A percentile compares a stretch with the other conserved stretches of the same genome.
phyloP scores from a whole-genome alignment of 2,329 filamentous ascomycete genomes.

The Colletotrichum ledebouriae region DNA sequence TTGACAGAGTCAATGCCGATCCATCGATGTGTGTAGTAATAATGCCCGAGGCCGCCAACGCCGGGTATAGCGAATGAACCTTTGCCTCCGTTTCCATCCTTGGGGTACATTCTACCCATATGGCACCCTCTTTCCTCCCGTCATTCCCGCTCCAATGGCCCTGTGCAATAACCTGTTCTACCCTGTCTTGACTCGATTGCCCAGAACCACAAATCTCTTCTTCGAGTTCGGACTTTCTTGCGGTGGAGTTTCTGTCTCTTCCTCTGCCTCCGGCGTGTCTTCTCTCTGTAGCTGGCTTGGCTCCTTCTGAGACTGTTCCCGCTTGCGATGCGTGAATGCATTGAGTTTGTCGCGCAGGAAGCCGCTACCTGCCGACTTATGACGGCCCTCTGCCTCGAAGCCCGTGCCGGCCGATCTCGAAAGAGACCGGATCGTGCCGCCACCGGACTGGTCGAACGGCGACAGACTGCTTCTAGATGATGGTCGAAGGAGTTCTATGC shows the following conservation, averaged over 20 bases:
- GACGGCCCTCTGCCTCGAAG: conserved; percentile 40
- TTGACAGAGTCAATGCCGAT: conserved; percentile 1
- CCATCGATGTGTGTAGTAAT: not conserved
- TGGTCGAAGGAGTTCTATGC: conserved; percentile 44
- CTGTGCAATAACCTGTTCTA: not conserved
- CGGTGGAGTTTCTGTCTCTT: conserved; percentile 1
- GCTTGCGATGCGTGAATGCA: conserved; percentile 47
- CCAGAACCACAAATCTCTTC: conserved; percentile 26
- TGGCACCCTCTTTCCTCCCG: not conserved
- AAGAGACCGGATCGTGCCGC: conserved; percentile 40
- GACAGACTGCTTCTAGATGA: conserved; percentile 45
- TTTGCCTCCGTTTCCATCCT: conserved; percentile 13
- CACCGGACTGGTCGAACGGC: conserved; percentile 42
- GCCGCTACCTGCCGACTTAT: conserved; percentile 48
- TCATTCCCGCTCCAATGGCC: not conserved
- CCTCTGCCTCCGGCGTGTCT: conserved; percentile 31
- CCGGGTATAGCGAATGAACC: conserved; percentile 25
- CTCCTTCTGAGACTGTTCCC: conserved; percentile 44
- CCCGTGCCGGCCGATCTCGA: conserved; percentile 43
- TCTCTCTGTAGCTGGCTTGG: conserved; percentile 26
- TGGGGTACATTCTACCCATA: conserved; percentile 12
- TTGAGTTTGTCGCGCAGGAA: conserved; percentile 55
- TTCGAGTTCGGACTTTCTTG: conserved; percentile 31
- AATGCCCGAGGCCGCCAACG: conserved; percentile 11
- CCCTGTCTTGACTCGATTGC: conserved; percentile 38